Percentiles rank a stretch among this genome's conserved stretches.
phyloP scores from a whole-genome alignment of 73 alveolate genomes.

The Paramecium biaurelia region DNA sequence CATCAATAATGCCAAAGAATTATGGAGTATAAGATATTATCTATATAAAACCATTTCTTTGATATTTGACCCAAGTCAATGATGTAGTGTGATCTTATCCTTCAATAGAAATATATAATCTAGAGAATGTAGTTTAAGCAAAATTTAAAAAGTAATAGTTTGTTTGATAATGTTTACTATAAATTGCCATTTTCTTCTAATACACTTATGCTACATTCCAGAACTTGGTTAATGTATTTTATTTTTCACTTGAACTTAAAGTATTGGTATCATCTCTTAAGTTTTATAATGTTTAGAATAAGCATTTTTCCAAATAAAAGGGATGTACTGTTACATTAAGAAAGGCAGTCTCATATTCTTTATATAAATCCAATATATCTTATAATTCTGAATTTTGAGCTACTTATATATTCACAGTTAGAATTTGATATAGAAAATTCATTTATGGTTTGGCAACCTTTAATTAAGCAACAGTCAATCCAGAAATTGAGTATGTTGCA shows the following conservation, averaged over 20 bases:
- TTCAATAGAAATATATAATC: not conserved
- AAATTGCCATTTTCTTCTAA: not conserved
- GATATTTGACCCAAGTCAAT: not conserved
- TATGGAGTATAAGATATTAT: not conserved
- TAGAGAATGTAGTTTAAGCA: constrained; percentile 20
- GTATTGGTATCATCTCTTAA: not conserved
- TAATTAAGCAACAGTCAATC: not conserved
- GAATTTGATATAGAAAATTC: not conserved
- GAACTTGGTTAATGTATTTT: not conserved
- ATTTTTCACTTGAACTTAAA: not conserved
- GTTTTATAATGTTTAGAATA: not conserved
- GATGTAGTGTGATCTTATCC: not conserved
- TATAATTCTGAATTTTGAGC: not conserved
- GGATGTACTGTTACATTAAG: not conserved
- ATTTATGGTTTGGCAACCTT: not conserved
- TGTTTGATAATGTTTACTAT: not conserved
- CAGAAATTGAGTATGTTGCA: not conserved
- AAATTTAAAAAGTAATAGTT: not conserved
- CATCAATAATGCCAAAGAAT: not conserved
- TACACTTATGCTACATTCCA: not conserved
- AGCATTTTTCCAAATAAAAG: not conserved
- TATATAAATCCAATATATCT: not conserved
- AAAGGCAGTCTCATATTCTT: not conserved
- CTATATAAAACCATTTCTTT: not conserved
- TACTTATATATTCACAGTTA: not conserved